Percentiles rank a stretch among this genome's conserved stretches.
These are phyloP conservation scores for Sugiyamaella neomexicana DNA, from an alignment of 1,139 yeast species.

Conservation along the genomic window DNA sequence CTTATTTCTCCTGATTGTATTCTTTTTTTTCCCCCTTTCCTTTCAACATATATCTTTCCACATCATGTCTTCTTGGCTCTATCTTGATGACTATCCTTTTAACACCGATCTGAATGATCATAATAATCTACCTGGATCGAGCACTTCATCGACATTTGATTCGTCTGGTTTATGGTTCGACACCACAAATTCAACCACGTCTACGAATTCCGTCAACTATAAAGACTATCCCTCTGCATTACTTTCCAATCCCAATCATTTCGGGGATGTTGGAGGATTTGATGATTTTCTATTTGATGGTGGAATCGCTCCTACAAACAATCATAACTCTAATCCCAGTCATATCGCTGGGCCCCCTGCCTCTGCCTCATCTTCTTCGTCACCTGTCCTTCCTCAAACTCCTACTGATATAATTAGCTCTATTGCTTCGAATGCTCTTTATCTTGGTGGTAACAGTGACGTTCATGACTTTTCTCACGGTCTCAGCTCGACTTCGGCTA, in stretches of 20 bases:
- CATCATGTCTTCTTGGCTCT: slow-evolving; percentile 15
- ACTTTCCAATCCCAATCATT: slow-evolving; percentile 7
- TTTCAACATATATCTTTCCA: too few species aligned
- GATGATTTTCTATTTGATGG: slow-evolving; percentile 12
- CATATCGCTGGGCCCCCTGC: slow-evolving; percentile 5
- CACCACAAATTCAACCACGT: background rate
- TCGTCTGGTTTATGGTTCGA: slow-evolving; percentile 10
- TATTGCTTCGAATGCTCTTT: slow-evolving; percentile 2
- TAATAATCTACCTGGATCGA: slow-evolving; percentile 4
- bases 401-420: slow-evolving; percentile 15
- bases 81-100: slow-evolving; percentile 15
- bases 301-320: background rate
- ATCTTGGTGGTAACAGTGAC: background rate
- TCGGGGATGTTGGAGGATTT: slow-evolving; percentile 9
- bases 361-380: slow-evolving; percentile 17
- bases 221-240: slow-evolving; percentile 13
- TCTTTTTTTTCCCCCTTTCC: too few species aligned
- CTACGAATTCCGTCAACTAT: slow-evolving; percentile 4
- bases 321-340: background rate
- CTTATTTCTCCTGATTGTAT: background rate
- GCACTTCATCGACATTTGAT: background rate
- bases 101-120: slow-evolving; percentile 4
- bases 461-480: background rate
- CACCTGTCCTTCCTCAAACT: slow-evolving; percentile 19
- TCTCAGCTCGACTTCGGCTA: background rate